phyloP scores from a whole-genome alignment of 805 yeast species.

The Allodekkera sacchari region DNA sequence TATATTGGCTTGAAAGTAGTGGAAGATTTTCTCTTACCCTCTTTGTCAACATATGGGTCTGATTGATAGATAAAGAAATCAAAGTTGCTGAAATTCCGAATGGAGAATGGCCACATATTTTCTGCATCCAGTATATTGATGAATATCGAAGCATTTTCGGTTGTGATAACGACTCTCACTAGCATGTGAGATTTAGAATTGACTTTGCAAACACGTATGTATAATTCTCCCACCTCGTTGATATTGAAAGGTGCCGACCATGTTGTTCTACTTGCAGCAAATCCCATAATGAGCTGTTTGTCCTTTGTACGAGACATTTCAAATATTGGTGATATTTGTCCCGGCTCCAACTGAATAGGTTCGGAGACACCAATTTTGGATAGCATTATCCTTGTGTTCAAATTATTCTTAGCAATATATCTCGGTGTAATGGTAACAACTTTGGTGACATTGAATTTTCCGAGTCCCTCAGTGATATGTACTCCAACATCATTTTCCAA shows the following conservation, averaged over 20 bases:
- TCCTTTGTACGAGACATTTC: conserved; percentile 46
- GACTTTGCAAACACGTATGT: conserved; percentile 58
- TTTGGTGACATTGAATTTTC: conserved; percentile 69
- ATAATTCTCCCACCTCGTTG: conserved; percentile 76
- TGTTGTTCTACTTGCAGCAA: conserved; percentile 43
- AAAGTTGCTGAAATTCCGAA: conserved; percentile 81
- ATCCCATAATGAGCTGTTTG: conserved; percentile 56
- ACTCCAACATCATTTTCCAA: conserved; percentile 71
- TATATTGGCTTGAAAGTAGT: conserved; percentile 65
- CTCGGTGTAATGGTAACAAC: conserved; percentile 79
- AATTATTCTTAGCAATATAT: conserved; percentile 60
- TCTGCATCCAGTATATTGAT: conserved; percentile 66
- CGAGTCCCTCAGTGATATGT: conserved; percentile 72
- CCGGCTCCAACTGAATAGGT: conserved; percentile 36
- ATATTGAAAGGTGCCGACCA: conserved; percentile 90
- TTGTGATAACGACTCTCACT: conserved; percentile 59
- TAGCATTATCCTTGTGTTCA: conserved; percentile 47
- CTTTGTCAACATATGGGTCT: conserved; percentile 62
- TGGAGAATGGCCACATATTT: conserved; percentile 85
- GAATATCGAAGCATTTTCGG: conserved; percentile 80
- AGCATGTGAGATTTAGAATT: conserved; percentile 56
- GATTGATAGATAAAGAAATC: conserved; percentile 83
- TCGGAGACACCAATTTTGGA: conserved; percentile 62
- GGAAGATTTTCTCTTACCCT: conserved; percentile 50
- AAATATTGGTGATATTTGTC: conserved; percentile 49